Percentiles rank a stretch among this genome's conserved stretches.
These are phyloP conservation scores for Rhodosporidiobolus sp. DNA, from an alignment of 768 basidiomycete species.

Conservation along the genomic window DNA sequence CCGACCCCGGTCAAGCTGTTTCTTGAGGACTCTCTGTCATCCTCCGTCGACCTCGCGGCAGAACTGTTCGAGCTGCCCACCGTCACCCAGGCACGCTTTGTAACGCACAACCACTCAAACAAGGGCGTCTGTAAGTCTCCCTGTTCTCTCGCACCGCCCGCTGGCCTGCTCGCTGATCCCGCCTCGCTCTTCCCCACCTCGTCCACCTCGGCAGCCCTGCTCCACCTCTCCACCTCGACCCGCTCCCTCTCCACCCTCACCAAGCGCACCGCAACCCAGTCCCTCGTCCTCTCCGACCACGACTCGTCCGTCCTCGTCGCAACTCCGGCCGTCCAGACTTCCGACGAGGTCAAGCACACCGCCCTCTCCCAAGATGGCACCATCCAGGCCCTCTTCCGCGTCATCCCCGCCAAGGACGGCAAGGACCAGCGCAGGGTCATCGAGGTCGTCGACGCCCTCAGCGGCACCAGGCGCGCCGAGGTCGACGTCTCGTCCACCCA, in stretches of 20 bases:
- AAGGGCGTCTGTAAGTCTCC: background rate
- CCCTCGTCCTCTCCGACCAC: background rate
- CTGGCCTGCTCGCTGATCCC: background rate
- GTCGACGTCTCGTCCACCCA: constrained; percentile 62
- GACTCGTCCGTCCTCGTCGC: background rate
- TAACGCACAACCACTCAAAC: accelerated
- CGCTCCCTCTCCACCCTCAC: constrained; percentile 19
- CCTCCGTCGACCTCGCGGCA: background rate
- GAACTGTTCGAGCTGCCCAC: constrained; percentile 13
- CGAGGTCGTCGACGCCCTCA: constrained; percentile 57
- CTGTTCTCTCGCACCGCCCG: accelerated
- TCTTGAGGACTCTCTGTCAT: background rate
- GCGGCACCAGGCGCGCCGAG: constrained; percentile 53
- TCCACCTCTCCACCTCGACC: constrained; percentile 19
- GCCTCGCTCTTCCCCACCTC: background rate
- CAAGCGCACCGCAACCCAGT: constrained; percentile 12
- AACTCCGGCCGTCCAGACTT: background rate
- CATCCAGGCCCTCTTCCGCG: constrained; percentile 56
- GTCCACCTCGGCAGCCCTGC: background rate
- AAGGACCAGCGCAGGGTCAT: constrained; percentile 54
- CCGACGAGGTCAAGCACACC: constrained; percentile 41
- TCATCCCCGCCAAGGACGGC: constrained; percentile 40
- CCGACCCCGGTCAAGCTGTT: background rate
- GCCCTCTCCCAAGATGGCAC: constrained; percentile 53
- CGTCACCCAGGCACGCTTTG: background rate